Conservation (phyloP, 192 early-diverging fungal genomes). For the Thamnidium elegans region DNA sequence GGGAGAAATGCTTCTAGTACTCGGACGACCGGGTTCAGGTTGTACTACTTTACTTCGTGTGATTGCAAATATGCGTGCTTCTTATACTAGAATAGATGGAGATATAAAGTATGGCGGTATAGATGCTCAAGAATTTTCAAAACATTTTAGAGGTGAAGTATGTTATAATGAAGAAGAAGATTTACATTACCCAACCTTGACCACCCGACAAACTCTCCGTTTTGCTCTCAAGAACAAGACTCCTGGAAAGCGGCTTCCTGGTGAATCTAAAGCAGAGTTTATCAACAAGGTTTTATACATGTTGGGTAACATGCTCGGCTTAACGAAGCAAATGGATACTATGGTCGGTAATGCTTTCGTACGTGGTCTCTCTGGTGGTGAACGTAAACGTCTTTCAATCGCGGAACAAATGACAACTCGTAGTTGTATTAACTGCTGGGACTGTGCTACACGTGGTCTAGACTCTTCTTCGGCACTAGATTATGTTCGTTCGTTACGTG, state of each 20-base stretch:
- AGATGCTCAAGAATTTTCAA: slow-evolving; percentile 54
- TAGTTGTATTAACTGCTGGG: slow-evolving; percentile 63
- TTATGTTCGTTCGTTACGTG: slow-evolving; percentile 68
- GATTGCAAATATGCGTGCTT: slow-evolving; percentile 49
- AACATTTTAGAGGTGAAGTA: slow-evolving; percentile 67
- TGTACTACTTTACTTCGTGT: slow-evolving; percentile 62
- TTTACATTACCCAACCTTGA: slow-evolving; percentile 61
- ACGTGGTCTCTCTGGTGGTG: slow-evolving; percentile 72
- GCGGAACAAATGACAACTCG: slow-evolving; percentile 68
- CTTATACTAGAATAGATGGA: slow-evolving; percentile 49
- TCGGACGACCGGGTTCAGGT: slow-evolving; percentile 69
- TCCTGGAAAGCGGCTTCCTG: slow-evolving; percentile 49
- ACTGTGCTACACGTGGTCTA: slow-evolving; percentile 70
- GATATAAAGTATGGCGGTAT: slow-evolving; percentile 69
- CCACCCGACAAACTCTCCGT: slow-evolving; percentile 73
- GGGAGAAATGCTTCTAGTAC: slow-evolving; percentile 70
- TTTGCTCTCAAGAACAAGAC: slow-evolving; percentile 74
- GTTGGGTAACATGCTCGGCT: slow-evolving; percentile 52
- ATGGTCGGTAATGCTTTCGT: slow-evolving; percentile 70
- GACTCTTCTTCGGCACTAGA: slow-evolving; percentile 78
- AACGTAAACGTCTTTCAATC: slow-evolving; percentile 72
- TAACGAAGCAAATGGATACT: slow-evolving; percentile 56
- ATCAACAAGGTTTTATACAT: slow-evolving; percentile 48
- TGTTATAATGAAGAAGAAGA: slow-evolving; percentile 73
- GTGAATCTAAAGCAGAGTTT: slow-evolving; percentile 20